phyloP scores from a whole-genome alignment of 2,329 filamentous ascomycete genomes.

The Metarhizium rileyi region DNA sequence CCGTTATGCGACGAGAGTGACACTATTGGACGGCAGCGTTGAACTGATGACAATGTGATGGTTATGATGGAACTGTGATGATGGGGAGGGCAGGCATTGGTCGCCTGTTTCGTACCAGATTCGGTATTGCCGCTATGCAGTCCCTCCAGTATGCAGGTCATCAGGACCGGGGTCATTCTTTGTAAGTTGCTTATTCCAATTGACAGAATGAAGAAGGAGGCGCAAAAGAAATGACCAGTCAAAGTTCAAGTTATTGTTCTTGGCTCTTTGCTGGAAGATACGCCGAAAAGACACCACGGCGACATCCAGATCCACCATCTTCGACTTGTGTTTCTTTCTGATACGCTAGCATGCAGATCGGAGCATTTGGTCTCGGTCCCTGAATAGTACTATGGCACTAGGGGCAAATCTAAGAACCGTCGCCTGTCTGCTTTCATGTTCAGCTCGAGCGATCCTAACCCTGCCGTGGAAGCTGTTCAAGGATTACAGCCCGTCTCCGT shows the following conservation, averaged over 20 bases:
- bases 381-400: neutral
- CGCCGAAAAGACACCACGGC: no score
- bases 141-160: neutral
- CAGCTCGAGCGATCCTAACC: neutral
- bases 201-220: neutral
- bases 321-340: neutral
- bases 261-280: no score
- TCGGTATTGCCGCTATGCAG: neutral
- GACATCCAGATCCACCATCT: no score
- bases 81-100: neutral
- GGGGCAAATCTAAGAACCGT: neutral
- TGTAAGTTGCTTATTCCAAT: neutral
- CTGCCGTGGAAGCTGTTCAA: neutral
- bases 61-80: neutral
- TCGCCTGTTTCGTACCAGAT: neutral
- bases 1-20: neutral
- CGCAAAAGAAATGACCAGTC: neutral
- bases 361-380: neutral
- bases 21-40: neutral
- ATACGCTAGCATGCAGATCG: neutral
- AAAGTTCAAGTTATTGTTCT: no score
- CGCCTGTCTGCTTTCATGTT: neutral
- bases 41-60: neutral
- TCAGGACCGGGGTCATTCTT: neutral
- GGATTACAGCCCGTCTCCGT: neutral